Evolutionary conservation across 2,329 filamentous ascomycete species (phyloP).

Genomic region (Pseudogymnoascus sp.): DNA sequence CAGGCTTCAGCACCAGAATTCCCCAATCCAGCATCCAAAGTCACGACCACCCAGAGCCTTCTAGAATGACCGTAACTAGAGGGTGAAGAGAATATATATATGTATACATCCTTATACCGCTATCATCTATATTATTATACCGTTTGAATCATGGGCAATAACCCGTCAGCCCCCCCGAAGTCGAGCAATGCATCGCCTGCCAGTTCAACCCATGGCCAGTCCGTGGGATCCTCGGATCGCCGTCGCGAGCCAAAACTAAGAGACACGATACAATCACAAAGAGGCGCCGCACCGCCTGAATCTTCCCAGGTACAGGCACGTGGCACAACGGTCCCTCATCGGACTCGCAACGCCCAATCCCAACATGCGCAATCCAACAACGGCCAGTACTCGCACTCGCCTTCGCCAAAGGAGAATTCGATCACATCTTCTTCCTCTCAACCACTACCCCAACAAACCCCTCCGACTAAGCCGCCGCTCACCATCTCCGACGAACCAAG

Average conservation of each 20-base stretch:
- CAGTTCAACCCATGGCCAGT: constrained; percentile 23
- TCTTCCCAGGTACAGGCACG: constrained; percentile 51
- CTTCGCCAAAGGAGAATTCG: neutral
- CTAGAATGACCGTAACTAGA: constrained; percentile 7
- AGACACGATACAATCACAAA: constrained; percentile 47
- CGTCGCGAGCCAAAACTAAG: constrained; percentile 41
- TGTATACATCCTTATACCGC: constrained; percentile 1
- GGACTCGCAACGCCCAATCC: constrained; percentile 10
- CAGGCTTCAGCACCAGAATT: neutral
- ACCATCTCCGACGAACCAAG: constrained; percentile 33
- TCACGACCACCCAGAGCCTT: neutral
- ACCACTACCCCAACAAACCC: neutral
- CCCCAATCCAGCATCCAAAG: neutral
- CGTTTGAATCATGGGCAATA: constrained; percentile 36
- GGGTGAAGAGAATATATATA: constrained; percentile 1
- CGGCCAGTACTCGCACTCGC: constrained; percentile 6
- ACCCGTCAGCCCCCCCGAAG: constrained; percentile 28
- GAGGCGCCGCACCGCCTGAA: constrained; percentile 52
- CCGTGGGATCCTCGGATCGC: constrained; percentile 18
- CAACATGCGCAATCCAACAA: constrained; percentile 13
- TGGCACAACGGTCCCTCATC: constrained; percentile 18
- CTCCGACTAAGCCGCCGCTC: neutral
- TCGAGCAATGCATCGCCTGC: constrained; percentile 18
- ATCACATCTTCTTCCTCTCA: neutral
- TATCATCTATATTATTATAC: neutral